Conservation (phyloP, 805 yeast species). For the Zygosaccharomyces gambellarensis region DNA sequence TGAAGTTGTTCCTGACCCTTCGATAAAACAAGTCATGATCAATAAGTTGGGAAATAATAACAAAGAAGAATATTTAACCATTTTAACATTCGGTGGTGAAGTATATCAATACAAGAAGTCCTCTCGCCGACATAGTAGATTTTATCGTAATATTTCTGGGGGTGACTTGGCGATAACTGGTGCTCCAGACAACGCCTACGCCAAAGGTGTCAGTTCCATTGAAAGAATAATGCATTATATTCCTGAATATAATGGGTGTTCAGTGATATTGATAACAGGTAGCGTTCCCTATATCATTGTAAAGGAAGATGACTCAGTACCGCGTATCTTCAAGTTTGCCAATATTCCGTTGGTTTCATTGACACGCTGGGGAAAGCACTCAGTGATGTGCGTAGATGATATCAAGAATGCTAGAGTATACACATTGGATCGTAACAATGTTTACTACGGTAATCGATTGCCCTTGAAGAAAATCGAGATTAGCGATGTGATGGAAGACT, state of each 20-base stretch:
- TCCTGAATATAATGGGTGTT: constrained; percentile 51
- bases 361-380: constrained; percentile 35
- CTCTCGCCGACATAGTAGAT: constrained; percentile 20
- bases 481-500: constrained; percentile 37
- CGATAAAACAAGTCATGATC: constrained; percentile 62
- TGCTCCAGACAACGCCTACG: constrained; percentile 74
- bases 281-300: constrained; percentile 61
- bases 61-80: constrained; percentile 59
- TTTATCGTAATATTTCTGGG: constrained; percentile 24
- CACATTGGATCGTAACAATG: constrained; percentile 32
- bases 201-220: constrained; percentile 54
- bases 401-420: constrained; percentile 59
- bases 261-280: constrained; percentile 68
- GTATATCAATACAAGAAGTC: constrained; percentile 59
- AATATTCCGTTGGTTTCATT: constrained; percentile 62
- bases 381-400: constrained; percentile 66
- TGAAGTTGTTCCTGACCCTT: constrained; percentile 60
- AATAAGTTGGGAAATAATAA: constrained; percentile 58
- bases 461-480: constrained; percentile 51
- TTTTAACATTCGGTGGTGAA: constrained; percentile 80
- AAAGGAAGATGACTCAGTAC: constrained; percentile 59
- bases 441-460: constrained; percentile 54
- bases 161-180: constrained; percentile 53
- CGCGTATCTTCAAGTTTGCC: constrained; percentile 63
- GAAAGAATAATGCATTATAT: constrained; percentile 64